phyloP scores from a whole-genome alignment of 257 asterid species.

The Solanum peruvianum region DNA sequence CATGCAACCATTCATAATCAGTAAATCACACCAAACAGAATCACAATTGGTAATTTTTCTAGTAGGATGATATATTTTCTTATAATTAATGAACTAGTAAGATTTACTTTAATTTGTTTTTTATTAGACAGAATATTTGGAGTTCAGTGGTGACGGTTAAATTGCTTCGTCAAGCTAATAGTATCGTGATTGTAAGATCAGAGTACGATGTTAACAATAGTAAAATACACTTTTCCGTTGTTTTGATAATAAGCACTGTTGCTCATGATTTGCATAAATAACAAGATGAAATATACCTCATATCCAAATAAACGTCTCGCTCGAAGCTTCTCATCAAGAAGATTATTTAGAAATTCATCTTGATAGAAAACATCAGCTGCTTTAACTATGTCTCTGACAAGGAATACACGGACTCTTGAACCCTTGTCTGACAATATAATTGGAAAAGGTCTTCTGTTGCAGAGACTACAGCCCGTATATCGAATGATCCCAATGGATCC shows the following conservation, averaged over 20 bases:
- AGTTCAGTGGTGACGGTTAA: neutral
- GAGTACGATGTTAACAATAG: neutral
- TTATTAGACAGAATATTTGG: neutral
- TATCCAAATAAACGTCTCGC: conserved; percentile 7
- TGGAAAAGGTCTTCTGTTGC: conserved; percentile 87
- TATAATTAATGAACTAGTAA: neutral
- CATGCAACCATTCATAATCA: neutral
- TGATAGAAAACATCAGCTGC: conserved; percentile 69
- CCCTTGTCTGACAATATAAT: conserved; percentile 76
- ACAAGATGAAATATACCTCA: conserved; percentile 39
- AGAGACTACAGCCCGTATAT: conserved; percentile 75
- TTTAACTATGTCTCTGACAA: conserved; percentile 54
- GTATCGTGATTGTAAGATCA: neutral
- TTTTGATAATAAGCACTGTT: neutral
- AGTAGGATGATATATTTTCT: neutral
- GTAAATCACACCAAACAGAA: neutral
- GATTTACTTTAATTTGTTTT: neutral
- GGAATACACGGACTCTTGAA: conserved; percentile 69
- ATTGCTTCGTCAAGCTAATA: neutral
- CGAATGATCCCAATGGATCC: conserved; percentile 44
- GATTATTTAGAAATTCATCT: conserved; percentile 32
- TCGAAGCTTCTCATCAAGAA: conserved; percentile 22
- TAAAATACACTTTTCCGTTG: neutral
- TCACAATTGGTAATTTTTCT: neutral
- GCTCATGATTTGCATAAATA: neutral